These are phyloP conservation scores for Chrysopogon serrulatus DNA, from an alignment of 176 grass and related monocot genomes.

Conservation along the genomic window DNA sequence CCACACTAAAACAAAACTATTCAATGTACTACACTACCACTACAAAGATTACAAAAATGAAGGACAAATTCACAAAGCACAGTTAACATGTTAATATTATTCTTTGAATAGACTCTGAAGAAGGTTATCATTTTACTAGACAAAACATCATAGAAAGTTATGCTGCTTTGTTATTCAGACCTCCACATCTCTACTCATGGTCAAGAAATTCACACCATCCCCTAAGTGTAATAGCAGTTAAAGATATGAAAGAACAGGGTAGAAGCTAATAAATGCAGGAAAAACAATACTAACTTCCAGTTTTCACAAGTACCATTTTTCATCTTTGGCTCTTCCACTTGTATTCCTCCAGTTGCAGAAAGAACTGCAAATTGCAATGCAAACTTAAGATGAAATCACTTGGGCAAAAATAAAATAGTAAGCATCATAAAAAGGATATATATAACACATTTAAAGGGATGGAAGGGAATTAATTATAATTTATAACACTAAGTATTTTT, in stretches of 20 bases:
- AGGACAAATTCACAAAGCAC: background rate
- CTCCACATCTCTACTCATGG: background rate
- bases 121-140: background rate
- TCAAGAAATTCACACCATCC: background rate
- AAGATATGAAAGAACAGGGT: background rate
- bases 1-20: background rate
- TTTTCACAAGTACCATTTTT: conserved; percentile 64
- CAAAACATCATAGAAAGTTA: background rate
- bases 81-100: background rate
- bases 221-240: background rate
- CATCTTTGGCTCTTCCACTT: conserved; percentile 57
- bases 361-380: conserved; percentile 64
- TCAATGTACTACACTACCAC: background rate
- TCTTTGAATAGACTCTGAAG: background rate
- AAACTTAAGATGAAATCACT: background rate
- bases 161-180: background rate
- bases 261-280: background rate
- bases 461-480: background rate
- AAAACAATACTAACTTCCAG: conserved; percentile 11
- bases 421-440: background rate
- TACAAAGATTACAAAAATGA: background rate
- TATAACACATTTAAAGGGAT: background rate
- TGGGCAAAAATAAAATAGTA: background rate
- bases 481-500: background rate
- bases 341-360: conserved; percentile 89